phyloP scores from a whole-genome alignment of 2,329 filamentous ascomycete species.

The Diplodia mutila region DNA sequence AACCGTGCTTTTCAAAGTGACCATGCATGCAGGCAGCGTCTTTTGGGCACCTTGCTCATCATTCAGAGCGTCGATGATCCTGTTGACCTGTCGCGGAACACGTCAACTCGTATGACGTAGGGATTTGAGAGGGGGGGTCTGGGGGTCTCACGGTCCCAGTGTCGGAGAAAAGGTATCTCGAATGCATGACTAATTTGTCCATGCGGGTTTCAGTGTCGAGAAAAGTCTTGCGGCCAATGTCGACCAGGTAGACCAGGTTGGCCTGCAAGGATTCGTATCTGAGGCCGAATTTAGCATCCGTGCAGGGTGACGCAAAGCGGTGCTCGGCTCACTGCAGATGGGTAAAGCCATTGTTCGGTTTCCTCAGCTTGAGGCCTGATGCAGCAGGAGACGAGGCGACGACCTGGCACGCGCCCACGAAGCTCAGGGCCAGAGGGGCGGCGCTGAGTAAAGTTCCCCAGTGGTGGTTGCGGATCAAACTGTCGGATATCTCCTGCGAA shows the following conservation, averaged over 20 bases:
- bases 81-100: neutral
- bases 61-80: slow-evolving; percentile 8
- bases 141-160: slow-evolving; percentile 1
- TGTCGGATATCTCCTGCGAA: slow-evolving; percentile 16
- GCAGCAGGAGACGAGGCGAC: slow-evolving; percentile 19
- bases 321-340: neutral
- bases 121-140: neutral
- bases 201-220: slow-evolving; percentile 22
- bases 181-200: slow-evolving; percentile 21
- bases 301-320: neutral
- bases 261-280: slow-evolving; percentile 18
- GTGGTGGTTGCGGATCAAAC: slow-evolving; percentile 12
- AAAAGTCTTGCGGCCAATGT: slow-evolving; percentile 16
- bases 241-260: slow-evolving; percentile 6
- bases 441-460: slow-evolving; percentile 20
- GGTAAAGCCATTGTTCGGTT: slow-evolving; percentile 11
- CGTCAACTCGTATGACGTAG: neutral
- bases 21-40: neutral
- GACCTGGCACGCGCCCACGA: slow-evolving; percentile 21
- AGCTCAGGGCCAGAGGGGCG: slow-evolving; percentile 16
- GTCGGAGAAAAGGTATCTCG: slow-evolving; percentile 9
- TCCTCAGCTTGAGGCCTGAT: neutral
- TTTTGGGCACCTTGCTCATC: neutral
- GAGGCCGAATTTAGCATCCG: neutral
- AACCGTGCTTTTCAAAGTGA: neutral